phyloP scores from a whole-genome alignment of 2,329 filamentous ascomycete genomes.

The Cladophialophora chaetospira region DNA sequence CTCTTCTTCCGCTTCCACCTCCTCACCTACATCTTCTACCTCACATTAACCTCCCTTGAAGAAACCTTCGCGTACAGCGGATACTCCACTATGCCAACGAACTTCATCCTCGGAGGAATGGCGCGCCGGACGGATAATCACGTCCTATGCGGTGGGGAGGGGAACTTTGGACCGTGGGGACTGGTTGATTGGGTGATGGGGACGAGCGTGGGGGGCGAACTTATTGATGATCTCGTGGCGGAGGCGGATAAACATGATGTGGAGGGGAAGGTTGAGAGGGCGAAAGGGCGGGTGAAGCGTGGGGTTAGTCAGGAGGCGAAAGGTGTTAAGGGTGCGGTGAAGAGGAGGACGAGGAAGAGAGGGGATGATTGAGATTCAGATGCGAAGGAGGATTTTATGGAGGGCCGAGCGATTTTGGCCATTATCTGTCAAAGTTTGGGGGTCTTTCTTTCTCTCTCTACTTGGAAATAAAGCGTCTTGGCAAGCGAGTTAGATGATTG shows the following conservation, averaged over 20 bases:
- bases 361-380: constrained; percentile 12
- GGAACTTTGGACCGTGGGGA: constrained; percentile 51
- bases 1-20: constrained; percentile 62
- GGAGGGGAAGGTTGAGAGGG: constrained; percentile 37
- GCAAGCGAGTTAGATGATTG: neutral
- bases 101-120: constrained; percentile 60
- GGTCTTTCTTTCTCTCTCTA: too few relatives aligned
- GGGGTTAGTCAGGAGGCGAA: constrained; percentile 13
- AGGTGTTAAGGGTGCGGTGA: constrained; percentile 13
- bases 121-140: constrained; percentile 60
- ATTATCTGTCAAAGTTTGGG: too few relatives aligned
- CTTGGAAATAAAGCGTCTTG: neutral
- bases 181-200: constrained; percentile 49
- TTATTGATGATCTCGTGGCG: constrained; percentile 53
- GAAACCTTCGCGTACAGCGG: constrained; percentile 63
- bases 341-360: constrained; percentile 23
- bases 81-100: constrained; percentile 60
- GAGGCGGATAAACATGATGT: constrained; percentile 42
- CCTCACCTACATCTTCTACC: constrained; percentile 59
- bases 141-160: constrained; percentile 49
- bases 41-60: constrained; percentile 58
- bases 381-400: too few relatives aligned
- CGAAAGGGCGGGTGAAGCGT: constrained; percentile 35
- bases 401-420: too few relatives aligned
- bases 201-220: constrained; percentile 45